Evolutionary conservation across 202 grass and related monocot genomes (phyloP).

Genomic region (Hordeum pubiflorum): DNA sequence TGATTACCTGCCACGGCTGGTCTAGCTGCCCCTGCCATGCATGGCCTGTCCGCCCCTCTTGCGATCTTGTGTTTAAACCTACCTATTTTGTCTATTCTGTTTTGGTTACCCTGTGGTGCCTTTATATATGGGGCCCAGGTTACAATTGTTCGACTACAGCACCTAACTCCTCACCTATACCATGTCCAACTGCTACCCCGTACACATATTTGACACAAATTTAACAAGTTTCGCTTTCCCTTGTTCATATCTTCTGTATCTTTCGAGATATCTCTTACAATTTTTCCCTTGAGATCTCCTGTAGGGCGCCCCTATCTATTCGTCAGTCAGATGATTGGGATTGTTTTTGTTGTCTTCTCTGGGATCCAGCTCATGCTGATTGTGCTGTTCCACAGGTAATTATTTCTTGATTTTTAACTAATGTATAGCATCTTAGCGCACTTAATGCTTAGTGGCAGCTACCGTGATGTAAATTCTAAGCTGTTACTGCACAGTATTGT

Average conservation of each 20-base stretch:
- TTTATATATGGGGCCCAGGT: neutral
- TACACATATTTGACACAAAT: neutral
- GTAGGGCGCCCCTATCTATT: constrained; percentile 70
- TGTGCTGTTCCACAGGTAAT: constrained; percentile 97
- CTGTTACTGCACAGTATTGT: neutral
- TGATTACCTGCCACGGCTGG: neutral
- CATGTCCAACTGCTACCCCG: neutral
- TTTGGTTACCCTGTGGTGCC: neutral
- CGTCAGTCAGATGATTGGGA: constrained; percentile 93
- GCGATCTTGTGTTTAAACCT: neutral
- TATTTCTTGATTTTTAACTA: constrained; percentile 12
- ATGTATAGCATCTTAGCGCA: neutral
- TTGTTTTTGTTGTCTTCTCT: constrained; percentile 76
- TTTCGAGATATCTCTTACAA: constrained; percentile 15
- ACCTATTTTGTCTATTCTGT: neutral
- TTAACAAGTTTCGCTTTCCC: constrained; percentile 4
- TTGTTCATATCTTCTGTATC: constrained; percentile 6
- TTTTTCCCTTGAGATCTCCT: constrained; percentile 32
- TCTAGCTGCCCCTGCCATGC: neutral
- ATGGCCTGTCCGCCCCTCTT: neutral
- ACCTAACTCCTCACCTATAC: neutral
- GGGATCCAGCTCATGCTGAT: constrained; percentile 88
- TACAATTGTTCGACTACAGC: neutral
- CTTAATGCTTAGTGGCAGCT: neutral
- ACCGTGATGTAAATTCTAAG: neutral